A percentile compares a stretch with the other conserved stretches of the same genome.
These are phyloP conservation scores for Peniophora sp. DNA, from an alignment of 1,284 basidiomycete genomes.

Conservation along the genomic window DNA sequence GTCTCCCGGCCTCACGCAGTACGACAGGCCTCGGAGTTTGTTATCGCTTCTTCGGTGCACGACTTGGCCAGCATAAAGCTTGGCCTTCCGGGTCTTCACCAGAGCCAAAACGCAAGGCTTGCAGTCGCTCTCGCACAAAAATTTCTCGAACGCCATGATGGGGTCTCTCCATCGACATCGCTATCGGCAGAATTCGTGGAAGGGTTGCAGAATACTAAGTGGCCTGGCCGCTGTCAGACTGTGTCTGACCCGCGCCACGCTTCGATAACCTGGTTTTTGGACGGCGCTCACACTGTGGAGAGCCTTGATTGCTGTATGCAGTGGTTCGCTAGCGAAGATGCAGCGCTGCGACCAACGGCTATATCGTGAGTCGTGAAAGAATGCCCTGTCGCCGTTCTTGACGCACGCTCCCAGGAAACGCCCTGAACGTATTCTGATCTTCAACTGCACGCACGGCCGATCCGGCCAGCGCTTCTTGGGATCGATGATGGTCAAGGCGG, in stretches of 20 bases:
- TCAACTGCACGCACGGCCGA: constrained; percentile 94
- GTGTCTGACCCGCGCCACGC: constrained; percentile 50
- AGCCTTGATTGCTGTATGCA: constrained; percentile 81
- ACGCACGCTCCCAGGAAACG: constrained; percentile 15
- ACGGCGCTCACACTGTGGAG: constrained; percentile 94
- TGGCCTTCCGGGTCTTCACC: constrained; percentile 86
- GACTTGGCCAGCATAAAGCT: constrained; percentile 51
- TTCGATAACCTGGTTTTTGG: constrained; percentile 78
- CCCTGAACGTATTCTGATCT: constrained; percentile 65
- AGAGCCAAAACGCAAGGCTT: constrained; percentile 84
- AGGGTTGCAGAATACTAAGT: constrained; percentile 68
- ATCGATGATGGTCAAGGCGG: constrained; percentile 44
- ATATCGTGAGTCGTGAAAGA: constrained; percentile 11
- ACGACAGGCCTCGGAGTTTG: constrained; percentile 56
- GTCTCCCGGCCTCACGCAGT: constrained; percentile 1
- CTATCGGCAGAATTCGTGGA: constrained; percentile 49
- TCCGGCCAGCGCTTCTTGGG: constrained; percentile 70
- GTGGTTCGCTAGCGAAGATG: constrained; percentile 69
- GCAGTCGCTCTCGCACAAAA: constrained; percentile 71
- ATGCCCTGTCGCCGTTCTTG: constrained; percentile 7
- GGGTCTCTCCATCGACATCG: constrained; percentile 17
- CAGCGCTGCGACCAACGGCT: constrained; percentile 29
- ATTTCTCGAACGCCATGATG: constrained; percentile 50
- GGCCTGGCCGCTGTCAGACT: constrained; percentile 97
- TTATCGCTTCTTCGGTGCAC: constrained; percentile 40